phyloP scores from a whole-genome alignment of 306 rosid species.

The Leucaena leucocephala region DNA sequence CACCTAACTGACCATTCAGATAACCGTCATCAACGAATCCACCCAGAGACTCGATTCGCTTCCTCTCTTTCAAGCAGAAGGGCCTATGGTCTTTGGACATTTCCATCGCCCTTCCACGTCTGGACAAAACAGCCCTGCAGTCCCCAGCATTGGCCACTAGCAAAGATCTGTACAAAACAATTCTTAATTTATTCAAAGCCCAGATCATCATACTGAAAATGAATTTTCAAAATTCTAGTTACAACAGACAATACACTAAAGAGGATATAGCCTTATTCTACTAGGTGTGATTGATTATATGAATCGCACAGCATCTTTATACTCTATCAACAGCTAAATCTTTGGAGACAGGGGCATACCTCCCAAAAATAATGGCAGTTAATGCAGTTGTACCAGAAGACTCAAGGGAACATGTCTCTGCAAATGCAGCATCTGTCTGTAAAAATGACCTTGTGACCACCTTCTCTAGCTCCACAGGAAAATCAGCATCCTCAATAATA shows the following conservation, averaged over 20 bases:
- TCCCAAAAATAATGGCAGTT: constrained; percentile 90
- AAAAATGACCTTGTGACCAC: constrained; percentile 83
- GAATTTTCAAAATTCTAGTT: not conserved
- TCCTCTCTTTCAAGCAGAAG: constrained; percentile 66
- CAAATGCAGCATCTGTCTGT: constrained; percentile 84
- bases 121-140: constrained; percentile 90
- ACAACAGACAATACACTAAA: not conserved
- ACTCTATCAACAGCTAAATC: too few relatives aligned
- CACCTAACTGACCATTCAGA: constrained; percentile 76
- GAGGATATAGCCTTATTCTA: not conserved
- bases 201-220: not conserved
- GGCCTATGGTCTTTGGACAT: constrained; percentile 93
- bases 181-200: not conserved
- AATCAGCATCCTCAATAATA: constrained; percentile 85
- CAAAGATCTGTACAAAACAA: constrained; percentile 63
- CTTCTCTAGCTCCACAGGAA: constrained; percentile 88
- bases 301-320: too few relatives aligned
- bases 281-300: too few relatives aligned
- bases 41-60: constrained; percentile 74
- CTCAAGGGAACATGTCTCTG: constrained; percentile 60
- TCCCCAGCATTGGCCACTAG: constrained; percentile 98
- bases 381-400: constrained; percentile 96
- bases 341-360: constrained; percentile 46
- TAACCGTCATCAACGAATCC: constrained; percentile 74
- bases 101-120: constrained; percentile 65